Evolutionary conservation across 192 early-diverging fungal species (phyloP).

Genomic region (Coemansia sp.): DNA sequence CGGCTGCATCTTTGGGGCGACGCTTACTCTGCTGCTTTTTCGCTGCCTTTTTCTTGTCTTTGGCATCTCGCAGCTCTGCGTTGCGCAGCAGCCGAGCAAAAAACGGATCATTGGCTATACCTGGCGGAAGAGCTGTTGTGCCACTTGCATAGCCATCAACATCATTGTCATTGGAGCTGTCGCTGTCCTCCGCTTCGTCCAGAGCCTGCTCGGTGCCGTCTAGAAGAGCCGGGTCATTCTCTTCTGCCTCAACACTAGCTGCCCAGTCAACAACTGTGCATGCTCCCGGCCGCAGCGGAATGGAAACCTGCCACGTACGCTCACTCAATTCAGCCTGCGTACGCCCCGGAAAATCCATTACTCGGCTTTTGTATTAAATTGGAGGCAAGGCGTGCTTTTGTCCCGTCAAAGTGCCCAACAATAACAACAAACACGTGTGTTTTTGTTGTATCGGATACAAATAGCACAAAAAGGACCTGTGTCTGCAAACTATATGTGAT

Average conservation of each 20-base stretch:
- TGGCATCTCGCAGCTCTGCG: constrained; percentile 36
- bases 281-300: constrained; percentile 35
- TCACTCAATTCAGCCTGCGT: constrained; percentile 19
- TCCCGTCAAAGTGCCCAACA: too few relatives aligned
- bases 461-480: too few relatives aligned
- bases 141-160: constrained; percentile 35
- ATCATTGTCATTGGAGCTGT: constrained; percentile 17
- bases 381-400: too few relatives aligned
- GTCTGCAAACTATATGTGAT: too few relatives aligned
- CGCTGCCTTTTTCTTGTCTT: constrained; percentile 14
- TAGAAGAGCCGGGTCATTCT: constrained; percentile 4
- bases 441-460: too few relatives aligned
- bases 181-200: constrained; percentile 26
- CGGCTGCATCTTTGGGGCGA: constrained; percentile 22
- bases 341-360: constrained; percentile 34
- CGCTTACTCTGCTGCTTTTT: constrained; percentile 24
- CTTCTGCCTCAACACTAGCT: constrained; percentile 13
- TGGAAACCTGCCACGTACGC: constrained; percentile 27
- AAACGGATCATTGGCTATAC: constrained; percentile 52
- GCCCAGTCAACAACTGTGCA: constrained; percentile 48
- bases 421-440: too few relatives aligned
- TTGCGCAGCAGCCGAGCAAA: constrained; percentile 43
- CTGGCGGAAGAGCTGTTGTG: constrained; percentile 39
- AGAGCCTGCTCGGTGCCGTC: constrained; percentile 2
- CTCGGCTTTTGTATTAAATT: not conserved